Conservation (phyloP, 257 asterid species). For the Scutellaria minor region DNA sequence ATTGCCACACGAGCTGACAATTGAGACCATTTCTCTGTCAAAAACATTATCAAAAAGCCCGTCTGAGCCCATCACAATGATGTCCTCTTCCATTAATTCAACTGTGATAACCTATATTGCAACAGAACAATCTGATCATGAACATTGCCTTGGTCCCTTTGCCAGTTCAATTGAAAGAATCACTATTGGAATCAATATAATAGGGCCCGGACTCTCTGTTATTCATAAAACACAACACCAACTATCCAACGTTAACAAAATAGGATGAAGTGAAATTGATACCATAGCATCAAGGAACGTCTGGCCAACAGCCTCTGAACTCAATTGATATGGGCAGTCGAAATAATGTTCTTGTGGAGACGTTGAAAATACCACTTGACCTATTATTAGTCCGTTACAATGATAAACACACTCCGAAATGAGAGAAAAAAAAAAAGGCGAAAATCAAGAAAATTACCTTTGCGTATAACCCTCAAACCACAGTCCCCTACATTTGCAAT, state of each 20-base stretch:
- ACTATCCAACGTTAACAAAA: neutral
- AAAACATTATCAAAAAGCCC: conserved; percentile 85
- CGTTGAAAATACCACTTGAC: conserved; percentile 70
- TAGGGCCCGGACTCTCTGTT: neutral
- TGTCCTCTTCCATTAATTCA: conserved; percentile 73
- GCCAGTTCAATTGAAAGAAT: neutral
- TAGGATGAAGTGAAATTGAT: conserved; percentile 33
- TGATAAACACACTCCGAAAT: conserved; percentile 4
- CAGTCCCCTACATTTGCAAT: conserved; percentile 90
- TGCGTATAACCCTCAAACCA: conserved; percentile 73
- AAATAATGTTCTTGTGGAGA: conserved; percentile 91
- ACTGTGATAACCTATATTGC: conserved; percentile 65
- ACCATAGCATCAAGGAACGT: conserved; percentile 91
- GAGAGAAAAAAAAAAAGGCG: neutral
- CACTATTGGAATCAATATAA: neutral
- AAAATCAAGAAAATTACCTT: conserved; percentile 49
- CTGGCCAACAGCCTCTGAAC: conserved; percentile 85
- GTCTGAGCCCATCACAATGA: conserved; percentile 75
- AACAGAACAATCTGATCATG: conserved; percentile 16
- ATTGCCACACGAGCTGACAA: conserved; percentile 43
- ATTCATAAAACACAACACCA: too few relatives aligned
- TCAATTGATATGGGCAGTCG: conserved; percentile 90
- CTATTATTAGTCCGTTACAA: conserved; percentile 38
- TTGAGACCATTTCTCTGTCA: conserved; percentile 63
- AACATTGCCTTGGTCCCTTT: neutral